Evolutionary conservation across 345 rosid species (phyloP), one percentile per base, ranked within the genome.

Genomic region (Cardiospermum halicacabum): DNA sequence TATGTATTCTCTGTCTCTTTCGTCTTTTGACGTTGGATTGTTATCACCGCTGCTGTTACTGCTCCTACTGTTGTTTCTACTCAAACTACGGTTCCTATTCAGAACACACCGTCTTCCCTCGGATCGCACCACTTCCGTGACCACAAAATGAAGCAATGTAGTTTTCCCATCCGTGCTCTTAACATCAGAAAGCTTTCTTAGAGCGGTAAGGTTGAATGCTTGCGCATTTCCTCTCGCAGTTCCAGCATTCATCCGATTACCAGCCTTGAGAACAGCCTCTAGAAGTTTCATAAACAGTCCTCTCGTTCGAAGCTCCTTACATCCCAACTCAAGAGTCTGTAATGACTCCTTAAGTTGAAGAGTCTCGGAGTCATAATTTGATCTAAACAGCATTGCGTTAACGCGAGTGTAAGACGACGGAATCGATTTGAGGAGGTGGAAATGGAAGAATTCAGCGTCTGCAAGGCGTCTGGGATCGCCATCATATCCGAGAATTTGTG

Each of bases 201-300:
- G 85, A 15, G 96, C 75, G 34, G 74, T 81, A 18, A 90, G 87
- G 27, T 87, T 78, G 73, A 90, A 94, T 18, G 97, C 99, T 36
- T 80, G 89, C 1, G 99, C 99, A 67, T 91, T 80, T 22, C 97
- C 99, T 74, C 99, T 65, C 11, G 89, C 69, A 19, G 97, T 94
- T 49, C 99, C 96, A 0, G 89, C 92, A 67, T 90, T 94, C 99
- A 94, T 94, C 4, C 97, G 75, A 54, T 94, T 90, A 0, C 99
- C 99, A 15, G 97, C 92, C 80, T 94, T 90, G 7, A 94, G 91
- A 53, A 94, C 75, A 1, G 99, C 99, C 57, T 94, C 99, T 6
- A 94, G 69, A 22, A 94, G 92, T 75, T 90, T 94, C 49, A 87
- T 66, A 7, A 94, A 94, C 18, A 94, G 71, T n/a, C 96, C 86